Evolutionary conservation across 148 eudicot genomes (phyloP).

Genomic region (Amaranthus palmeri): DNA sequence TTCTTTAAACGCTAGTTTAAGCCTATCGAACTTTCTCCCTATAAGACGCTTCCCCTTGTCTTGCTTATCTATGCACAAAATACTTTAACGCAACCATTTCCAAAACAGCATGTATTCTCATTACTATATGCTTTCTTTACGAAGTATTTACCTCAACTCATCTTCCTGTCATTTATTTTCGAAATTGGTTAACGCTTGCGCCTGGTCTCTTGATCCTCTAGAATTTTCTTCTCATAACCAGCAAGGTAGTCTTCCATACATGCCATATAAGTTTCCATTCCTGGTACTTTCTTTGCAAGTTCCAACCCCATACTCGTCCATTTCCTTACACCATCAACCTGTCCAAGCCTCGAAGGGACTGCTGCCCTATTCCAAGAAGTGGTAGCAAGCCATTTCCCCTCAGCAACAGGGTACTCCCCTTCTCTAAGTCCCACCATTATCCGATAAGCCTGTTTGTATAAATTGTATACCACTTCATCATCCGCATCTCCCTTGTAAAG

Average conservation of each 20-base stretch:
- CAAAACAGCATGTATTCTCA: too few species aligned
- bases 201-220: slow-evolving; percentile 24
- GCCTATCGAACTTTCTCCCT: too few species aligned
- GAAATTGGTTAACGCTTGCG: slow-evolving; percentile 4
- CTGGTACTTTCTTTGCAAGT: slow-evolving; percentile 70
- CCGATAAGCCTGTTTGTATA: slow-evolving; percentile 78
- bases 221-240: slow-evolving; percentile 47
- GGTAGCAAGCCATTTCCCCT: slow-evolving; percentile 92
- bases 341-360: slow-evolving; percentile 62
- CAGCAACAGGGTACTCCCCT: slow-evolving; percentile 74
- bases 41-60: too few species aligned
- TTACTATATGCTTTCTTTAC: slow-evolving; percentile 3
- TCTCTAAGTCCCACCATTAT: slow-evolving; percentile 92
- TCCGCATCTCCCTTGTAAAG: slow-evolving; percentile 59
- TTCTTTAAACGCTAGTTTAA: too few species aligned
- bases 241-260: slow-evolving; percentile 83
- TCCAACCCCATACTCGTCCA: slow-evolving; percentile 89
- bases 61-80: neutral
- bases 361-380: slow-evolving; percentile 98
- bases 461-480: slow-evolving; percentile 52
- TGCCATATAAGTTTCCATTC: slow-evolving; percentile 61
- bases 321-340: slow-evolving; percentile 57
- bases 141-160: slow-evolving; percentile 3
- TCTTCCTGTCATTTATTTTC: neutral
- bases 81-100: too few species aligned